phyloP scores from a whole-genome alignment of 1,139 yeast genomes.

The Saccharomyces hybrid region DNA sequence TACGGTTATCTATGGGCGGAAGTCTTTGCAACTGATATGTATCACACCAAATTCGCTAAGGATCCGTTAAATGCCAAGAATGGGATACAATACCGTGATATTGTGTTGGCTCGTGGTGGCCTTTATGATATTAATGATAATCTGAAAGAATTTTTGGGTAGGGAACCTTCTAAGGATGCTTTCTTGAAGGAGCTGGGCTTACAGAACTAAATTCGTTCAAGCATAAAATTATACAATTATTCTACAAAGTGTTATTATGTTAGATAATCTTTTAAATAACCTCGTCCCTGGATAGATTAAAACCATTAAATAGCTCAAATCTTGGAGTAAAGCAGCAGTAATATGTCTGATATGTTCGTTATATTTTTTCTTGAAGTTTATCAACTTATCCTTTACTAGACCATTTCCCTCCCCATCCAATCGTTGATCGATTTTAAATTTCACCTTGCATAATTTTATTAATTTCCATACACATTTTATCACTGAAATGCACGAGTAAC shows the following conservation, averaged over 20 bases:
- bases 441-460: neutral
- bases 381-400: neutral
- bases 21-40: constrained; percentile 81
- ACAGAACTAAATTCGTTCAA: constrained; percentile 2
- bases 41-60: constrained; percentile 57
- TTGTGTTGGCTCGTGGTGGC: constrained; percentile 65
- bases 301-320: constrained; percentile 3
- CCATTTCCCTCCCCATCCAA: neutral
- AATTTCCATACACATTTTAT: neutral
- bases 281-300: neutral
- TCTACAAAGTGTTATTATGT: neutral
- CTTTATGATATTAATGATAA: constrained; percentile 60
- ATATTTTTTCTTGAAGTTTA: neutral
- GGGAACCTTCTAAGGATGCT: constrained; percentile 67
- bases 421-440: neutral
- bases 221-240: neutral
- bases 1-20: constrained; percentile 83
- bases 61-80: constrained; percentile 57
- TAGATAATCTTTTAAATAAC: neutral
- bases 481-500: neutral
- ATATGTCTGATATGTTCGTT: neutral
- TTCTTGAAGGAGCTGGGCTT: constrained; percentile 58
- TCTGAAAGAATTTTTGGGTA: constrained; percentile 60
- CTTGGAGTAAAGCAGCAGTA: neutral
- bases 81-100: constrained; percentile 65